Conservation (phyloP, 179 eudicot genomes). For the Beta lomatogona region DNA sequence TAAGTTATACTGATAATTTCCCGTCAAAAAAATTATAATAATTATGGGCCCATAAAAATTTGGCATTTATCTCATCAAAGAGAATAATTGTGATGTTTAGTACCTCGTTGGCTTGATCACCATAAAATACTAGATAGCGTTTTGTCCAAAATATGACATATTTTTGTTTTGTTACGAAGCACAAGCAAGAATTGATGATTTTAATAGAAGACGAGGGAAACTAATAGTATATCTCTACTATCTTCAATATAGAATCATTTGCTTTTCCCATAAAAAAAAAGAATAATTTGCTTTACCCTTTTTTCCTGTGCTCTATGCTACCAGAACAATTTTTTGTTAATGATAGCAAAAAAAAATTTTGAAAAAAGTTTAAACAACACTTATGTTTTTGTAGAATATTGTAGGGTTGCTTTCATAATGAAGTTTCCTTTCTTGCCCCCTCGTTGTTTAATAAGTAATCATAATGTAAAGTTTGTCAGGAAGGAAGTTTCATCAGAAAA, state of each 20-base stretch:
- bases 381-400: background rate
- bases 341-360: no score
- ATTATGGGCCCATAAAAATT: background rate
- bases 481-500: slow-evolving; percentile 9
- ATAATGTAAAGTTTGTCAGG: slow-evolving; percentile 5
- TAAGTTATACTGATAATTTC: background rate
- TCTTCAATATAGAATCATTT: background rate
- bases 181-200: background rate
- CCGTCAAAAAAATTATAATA: background rate
- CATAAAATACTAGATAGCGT: background rate
- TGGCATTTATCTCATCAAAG: background rate
- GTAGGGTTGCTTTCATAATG: background rate
- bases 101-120: background rate
- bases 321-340: no score
- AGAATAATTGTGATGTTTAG: slow-evolving; percentile 4
- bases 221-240: background rate
- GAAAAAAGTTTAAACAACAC: no score
- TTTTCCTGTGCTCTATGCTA: no score
- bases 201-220: background rate
- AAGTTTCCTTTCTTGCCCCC: background rate
- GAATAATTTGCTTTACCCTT: no score
- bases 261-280: background rate
- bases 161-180: background rate
- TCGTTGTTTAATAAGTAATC: background rate
- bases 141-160: background rate